These are phyloP conservation scores for Musa acuminata DNA, from an alignment of 176 grass and related monocot genomes.

Conservation along the genomic window DNA sequence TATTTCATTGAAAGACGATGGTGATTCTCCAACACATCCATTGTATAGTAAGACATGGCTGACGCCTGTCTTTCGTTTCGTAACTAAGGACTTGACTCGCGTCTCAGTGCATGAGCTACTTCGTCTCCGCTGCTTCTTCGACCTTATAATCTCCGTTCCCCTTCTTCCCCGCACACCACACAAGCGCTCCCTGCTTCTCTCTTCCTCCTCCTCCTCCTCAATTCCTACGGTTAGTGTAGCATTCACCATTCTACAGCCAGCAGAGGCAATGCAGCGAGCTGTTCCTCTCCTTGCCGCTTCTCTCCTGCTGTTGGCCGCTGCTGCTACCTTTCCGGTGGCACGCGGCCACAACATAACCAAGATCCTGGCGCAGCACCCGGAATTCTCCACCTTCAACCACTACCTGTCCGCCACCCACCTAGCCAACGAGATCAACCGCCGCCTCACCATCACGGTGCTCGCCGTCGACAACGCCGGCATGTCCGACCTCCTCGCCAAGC, in stretches of 20 bases:
- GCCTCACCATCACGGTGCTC: slow-evolving; percentile 77
- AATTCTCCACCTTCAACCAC: slow-evolving; percentile 78
- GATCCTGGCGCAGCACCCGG: slow-evolving; percentile 59
- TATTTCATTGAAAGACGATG: no score
- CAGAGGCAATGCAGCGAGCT: slow-evolving; percentile 1
- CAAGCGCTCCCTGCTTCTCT: no score
- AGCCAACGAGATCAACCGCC: slow-evolving; percentile 69
- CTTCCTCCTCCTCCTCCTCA: no score
- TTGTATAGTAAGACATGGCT: no score
- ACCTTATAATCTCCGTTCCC: no score
- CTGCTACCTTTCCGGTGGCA: slow-evolving; percentile 1
- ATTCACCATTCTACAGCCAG: not conserved
- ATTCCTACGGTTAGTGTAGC: no score
- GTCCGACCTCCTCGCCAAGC: slow-evolving; percentile 33
- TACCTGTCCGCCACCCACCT: slow-evolving; percentile 73
- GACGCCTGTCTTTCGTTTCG: no score
- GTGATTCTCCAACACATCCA: no score
- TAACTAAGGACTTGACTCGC: no score
- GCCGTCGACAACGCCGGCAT: slow-evolving; percentile 66
- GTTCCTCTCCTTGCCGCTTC: not conserved
- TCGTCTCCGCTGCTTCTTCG: no score
- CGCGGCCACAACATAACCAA: slow-evolving; percentile 73
- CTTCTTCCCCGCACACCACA: no score
- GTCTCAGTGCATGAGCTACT: no score
- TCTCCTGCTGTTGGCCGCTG: not conserved